Conservation (phyloP, 805 yeast genomes). For the Saccharomycopsis fodiens region DNA sequence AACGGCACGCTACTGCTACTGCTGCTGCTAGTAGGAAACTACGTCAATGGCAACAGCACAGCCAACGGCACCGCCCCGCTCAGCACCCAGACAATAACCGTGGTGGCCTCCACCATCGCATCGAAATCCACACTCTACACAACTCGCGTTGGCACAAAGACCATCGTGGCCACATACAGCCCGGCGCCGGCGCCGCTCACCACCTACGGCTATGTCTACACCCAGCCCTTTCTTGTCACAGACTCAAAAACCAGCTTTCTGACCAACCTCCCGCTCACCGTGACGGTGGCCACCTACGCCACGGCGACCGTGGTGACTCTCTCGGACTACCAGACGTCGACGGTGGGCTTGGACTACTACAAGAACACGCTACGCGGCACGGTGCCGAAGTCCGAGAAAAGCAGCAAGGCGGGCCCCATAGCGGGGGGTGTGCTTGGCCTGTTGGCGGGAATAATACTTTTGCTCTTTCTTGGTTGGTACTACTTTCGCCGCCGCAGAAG, state of each 20-base stretch:
- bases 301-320: conserved; percentile 11
- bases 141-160: conserved; percentile 1
- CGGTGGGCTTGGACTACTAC: conserved; percentile 9
- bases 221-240: conserved; percentile 18
- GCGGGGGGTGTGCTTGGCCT: conserved; percentile 19
- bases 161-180: conserved; percentile 5
- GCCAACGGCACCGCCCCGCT: background rate
- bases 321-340: conserved; percentile 15
- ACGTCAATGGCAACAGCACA: too few species aligned
- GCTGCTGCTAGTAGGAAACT: too few species aligned
- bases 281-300: conserved; percentile 16
- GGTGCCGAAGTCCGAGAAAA: background rate
- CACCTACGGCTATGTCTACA: conserved; percentile 20
- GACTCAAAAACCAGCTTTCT: conserved; percentile 10
- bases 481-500: too few species aligned
- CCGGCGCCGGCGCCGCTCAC: conserved; percentile 4
- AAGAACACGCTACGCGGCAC: conserved; percentile 2
- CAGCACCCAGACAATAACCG: background rate
- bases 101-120: background rate
- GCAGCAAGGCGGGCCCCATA: background rate
- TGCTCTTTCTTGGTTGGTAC: conserved; percentile 3
- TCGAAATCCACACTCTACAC: background rate
- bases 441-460: conserved; percentile 6
- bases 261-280: conserved; percentile 16
- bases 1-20: too few species aligned